Conservation (phyloP, 2,329 filamentous ascomycete species). For the Aaosphaeria pasadenensis region DNA sequence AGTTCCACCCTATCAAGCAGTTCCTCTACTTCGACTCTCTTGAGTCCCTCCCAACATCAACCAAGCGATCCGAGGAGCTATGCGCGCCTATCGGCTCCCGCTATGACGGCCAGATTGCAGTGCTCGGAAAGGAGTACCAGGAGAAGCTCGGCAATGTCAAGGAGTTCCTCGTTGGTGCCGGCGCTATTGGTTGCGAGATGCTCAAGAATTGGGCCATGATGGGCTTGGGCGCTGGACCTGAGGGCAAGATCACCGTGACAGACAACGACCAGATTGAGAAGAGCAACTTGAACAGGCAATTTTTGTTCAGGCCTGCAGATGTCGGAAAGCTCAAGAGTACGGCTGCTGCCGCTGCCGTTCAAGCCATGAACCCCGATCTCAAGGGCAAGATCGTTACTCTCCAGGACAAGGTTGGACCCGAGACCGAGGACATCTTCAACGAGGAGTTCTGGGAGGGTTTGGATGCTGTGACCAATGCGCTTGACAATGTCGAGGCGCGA, state of each 20-base stretch:
- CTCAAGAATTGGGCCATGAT: conserved; percentile 99
- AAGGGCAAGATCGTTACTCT: conserved; percentile 79
- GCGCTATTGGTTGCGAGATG: conserved; percentile 98
- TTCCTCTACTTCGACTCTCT: conserved; percentile 98
- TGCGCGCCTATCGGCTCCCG: conserved; percentile 83
- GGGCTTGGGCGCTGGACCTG: conserved; percentile 81
- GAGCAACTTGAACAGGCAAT: conserved; percentile 97
- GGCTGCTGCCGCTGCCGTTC: conserved; percentile 82
- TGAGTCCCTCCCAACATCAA: conserved; percentile 82
- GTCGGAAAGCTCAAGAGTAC: conserved; percentile 97
- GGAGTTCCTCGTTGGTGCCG: conserved; percentile 92
- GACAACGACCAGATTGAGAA: conserved; percentile 99
- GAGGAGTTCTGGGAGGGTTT: conserved; percentile 86
- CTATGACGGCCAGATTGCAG: conserved; percentile 96
- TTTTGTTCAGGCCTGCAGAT: conserved; percentile 89
- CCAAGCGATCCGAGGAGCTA: conserved; percentile 74
- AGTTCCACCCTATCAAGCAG: conserved; percentile 93
- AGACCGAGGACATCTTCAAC: conserved; percentile 93
- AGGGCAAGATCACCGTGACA: conserved; percentile 87
- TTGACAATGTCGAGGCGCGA: conserved; percentile 96
- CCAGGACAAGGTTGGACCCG: conserved; percentile 84
- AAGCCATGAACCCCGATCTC: conserved; percentile 93
- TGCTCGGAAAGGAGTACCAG: conserved; percentile 91
- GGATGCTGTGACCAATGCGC: conserved; percentile 91
- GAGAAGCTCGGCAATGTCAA: conserved; percentile 88